A percentile compares a stretch with the other conserved stretches of the same genome.
Evolutionary conservation across 345 rosid species (phyloP).

Genomic region (Eutrema japonicum): DNA sequence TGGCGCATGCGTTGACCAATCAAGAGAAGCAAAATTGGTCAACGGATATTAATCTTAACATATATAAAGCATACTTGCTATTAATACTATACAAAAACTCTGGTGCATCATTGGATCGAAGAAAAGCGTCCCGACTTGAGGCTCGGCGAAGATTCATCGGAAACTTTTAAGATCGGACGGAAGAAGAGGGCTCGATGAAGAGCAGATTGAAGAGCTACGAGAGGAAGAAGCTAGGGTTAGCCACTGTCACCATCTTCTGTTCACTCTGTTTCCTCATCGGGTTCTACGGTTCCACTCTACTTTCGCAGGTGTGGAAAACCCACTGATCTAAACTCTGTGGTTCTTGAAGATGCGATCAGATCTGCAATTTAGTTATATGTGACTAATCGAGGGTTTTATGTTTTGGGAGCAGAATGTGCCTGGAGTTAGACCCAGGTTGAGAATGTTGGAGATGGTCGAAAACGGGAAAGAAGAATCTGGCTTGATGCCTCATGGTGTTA

Average conservation of each 20-base stretch:
- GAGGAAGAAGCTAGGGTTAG: conserved; percentile 59
- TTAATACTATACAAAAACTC: neutral
- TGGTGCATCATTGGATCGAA: neutral
- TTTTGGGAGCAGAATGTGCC: conserved; percentile 58
- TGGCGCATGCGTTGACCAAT: conserved; percentile 1
- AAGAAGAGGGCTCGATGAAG: conserved; percentile 51
- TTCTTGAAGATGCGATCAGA: neutral
- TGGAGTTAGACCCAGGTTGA: conserved; percentile 54
- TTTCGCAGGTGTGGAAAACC: conserved; percentile 50
- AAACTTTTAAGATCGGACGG: conserved; percentile 9
- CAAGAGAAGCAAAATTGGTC: neutral
- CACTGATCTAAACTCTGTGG: neutral
- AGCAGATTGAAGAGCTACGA: conserved; percentile 60
- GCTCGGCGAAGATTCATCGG: conserved; percentile 3
- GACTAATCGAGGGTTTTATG: conserved; percentile 8
- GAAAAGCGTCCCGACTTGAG: conserved; percentile 1
- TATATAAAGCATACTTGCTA: neutral
- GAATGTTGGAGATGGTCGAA: conserved; percentile 55
- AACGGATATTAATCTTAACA: neutral
- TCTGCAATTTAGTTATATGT: neutral
- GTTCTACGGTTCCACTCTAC: conserved; percentile 58
- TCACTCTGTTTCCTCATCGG: conserved; percentile 69
- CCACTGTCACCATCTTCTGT: conserved; percentile 50
- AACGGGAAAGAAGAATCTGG: conserved; percentile 38
- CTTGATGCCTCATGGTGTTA: conserved; percentile 61